Base-by-base conservation (phyloP, 768 basidiomycete species). In the Pulveroboletus sp. region DNA sequence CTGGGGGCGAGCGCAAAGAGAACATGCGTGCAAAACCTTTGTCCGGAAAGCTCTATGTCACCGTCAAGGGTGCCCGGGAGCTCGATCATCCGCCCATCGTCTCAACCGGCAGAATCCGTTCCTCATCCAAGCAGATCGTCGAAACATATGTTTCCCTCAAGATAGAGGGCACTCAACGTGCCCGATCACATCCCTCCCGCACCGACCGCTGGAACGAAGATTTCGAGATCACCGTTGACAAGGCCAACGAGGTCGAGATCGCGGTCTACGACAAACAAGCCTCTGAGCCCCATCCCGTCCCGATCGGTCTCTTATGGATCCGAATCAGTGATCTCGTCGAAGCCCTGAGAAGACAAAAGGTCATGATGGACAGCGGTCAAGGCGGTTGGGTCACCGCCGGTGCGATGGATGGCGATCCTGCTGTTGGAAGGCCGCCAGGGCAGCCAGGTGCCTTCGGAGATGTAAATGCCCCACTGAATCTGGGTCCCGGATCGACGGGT, bases 161-260 rank as follows among this genome's bases (percentile, higher is more conserved):
- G 64, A 89, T 98, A 11, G 96, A 99, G 73, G 93, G 95, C 19
- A 93, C 90, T 17, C 89, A 93, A 59, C 79, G 90, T 13, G 95
- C 92, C 5, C 83, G 86, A 49, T 93, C 94, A 0, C 93, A 95
- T 64, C 89, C 92, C 8, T 86, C 93, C 10, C 85, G 93, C 51
- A 96, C 87, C 24, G 96, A 98, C 70, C 85, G 89, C 38, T 99
- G 96, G 96, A 91, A 92, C 64, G 94, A 99, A 69, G 90, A 93
- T 51, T 97, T 98, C 54, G 93, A 95, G 68, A 91, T 99, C 51
- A 77, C 85, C 0, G 89, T 98, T 34, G 95, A 98, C 74, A 98
- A 98, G 70, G 94, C 95, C 13, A 97, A 95, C 65, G 96, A 99
- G 75, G 89, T 97, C 42, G 96, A 98, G 71, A 85, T 99, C 44